phyloP scores from a whole-genome alignment of 352 stramenopile genomes.

The Globisporangium parvum region DNA sequence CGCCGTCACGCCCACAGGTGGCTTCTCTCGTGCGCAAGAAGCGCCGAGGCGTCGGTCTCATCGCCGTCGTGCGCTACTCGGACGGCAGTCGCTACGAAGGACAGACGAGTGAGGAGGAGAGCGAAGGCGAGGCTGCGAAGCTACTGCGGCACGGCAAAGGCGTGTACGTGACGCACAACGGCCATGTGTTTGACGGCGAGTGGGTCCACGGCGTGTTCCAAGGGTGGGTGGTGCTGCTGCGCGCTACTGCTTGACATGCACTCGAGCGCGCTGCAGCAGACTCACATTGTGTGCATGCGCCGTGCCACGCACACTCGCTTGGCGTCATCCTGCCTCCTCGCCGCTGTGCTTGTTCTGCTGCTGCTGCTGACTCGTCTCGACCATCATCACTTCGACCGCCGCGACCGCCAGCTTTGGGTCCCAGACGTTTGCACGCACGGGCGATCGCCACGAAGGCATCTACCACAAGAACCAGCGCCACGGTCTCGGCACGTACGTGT shows the following conservation, averaged over 20 bases:
- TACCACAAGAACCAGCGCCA: slow-evolving; percentile 85
- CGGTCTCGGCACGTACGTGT: slow-evolving; percentile 80
- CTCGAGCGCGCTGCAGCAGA: background rate
- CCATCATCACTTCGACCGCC: background rate
- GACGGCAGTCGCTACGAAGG: slow-evolving; percentile 69
- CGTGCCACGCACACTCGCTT: too few species aligned
- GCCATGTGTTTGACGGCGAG: slow-evolving; percentile 72
- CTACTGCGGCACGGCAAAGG: slow-evolving; percentile 58
- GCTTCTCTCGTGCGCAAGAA: slow-evolving; percentile 48
- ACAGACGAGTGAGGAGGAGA: slow-evolving; percentile 9
- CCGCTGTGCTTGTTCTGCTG: slow-evolving; percentile 1
- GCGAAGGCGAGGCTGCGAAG: slow-evolving; percentile 21
- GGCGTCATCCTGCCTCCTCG: background rate
- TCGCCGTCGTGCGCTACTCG: slow-evolving; percentile 45
- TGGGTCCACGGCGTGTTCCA: slow-evolving; percentile 81
- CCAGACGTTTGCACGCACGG: slow-evolving; percentile 71
- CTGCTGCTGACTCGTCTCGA: slow-evolving; percentile 1
- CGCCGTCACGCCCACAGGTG: slow-evolving; percentile 21
- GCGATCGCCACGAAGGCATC: slow-evolving; percentile 84
- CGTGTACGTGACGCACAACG: slow-evolving; percentile 39
- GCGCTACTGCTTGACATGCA: background rate
- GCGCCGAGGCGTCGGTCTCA: slow-evolving; percentile 16
- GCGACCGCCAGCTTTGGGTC: slow-evolving; percentile 60
- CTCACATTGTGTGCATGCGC: background rate
- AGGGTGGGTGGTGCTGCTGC: slow-evolving; percentile 41